Evolutionary conservation across 2,329 filamentous ascomycete genomes (phyloP).

Genomic region (Zopfia rhizophila): DNA sequence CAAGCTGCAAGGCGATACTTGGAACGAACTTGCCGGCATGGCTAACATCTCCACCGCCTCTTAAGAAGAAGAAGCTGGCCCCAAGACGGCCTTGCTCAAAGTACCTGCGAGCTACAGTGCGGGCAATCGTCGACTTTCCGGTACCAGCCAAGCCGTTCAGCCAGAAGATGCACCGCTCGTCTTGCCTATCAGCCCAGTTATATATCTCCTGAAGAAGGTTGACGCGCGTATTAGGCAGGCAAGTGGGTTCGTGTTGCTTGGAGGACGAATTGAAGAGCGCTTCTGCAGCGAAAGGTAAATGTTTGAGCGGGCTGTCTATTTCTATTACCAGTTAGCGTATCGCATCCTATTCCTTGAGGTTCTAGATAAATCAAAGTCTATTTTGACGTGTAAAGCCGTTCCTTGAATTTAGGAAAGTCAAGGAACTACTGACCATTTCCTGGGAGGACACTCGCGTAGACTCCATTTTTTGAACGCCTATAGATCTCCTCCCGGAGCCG

Average conservation of each 20-base stretch:
- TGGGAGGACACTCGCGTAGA: no score
- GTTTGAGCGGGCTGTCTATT: no score
- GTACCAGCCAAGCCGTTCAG: conserved; percentile 36
- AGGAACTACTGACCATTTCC: no score
- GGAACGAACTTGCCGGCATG: conserved; percentile 5
- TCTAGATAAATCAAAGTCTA: no score
- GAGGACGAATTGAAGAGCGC: conserved; percentile 10
- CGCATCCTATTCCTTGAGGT: no score
- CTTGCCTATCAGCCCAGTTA: conserved; percentile 4
- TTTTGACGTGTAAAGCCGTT: no score
- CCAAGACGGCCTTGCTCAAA: conserved; percentile 7
- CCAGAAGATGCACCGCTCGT: conserved; percentile 21
- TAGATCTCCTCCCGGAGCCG: no score
- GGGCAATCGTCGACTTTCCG: conserved; percentile 22
- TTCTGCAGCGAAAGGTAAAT: conserved; percentile 7
- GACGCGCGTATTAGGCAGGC: conserved; percentile 11
- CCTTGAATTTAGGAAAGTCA: no score
- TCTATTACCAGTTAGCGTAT: no score
- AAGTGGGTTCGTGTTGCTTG: conserved; percentile 1
- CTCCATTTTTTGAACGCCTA: no score
- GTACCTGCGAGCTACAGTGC: conserved; percentile 26
- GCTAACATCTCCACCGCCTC: conserved; percentile 14
- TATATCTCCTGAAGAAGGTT: conserved; percentile 11
- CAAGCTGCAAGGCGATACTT: conserved; percentile 12
- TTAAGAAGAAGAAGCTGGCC: conserved; percentile 26